A percentile compares a stretch with the other conserved stretches of the same genome.
Conservation (phyloP, 441 rosid species). For the Adansonia gregorii region DNA sequence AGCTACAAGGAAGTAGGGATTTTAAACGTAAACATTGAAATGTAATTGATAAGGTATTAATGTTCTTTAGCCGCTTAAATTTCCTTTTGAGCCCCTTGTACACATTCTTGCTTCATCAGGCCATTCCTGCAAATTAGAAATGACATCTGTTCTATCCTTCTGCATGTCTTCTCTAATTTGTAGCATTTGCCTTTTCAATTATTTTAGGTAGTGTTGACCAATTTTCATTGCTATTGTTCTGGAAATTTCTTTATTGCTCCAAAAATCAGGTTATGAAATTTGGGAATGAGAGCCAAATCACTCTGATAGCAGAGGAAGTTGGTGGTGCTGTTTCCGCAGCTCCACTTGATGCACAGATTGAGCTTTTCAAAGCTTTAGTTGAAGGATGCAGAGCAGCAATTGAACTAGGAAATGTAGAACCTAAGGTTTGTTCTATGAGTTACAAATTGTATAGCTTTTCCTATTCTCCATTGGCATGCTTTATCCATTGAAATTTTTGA, state of each 20-base stretch:
- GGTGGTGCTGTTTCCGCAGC: slow-evolving; percentile 86
- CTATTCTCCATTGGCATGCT: background rate
- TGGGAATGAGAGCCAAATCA: slow-evolving; percentile 81
- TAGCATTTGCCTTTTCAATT: slow-evolving; percentile 1
- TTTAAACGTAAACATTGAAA: background rate
- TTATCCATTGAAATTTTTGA: background rate
- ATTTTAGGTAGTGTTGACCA: background rate
- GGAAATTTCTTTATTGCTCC: background rate
- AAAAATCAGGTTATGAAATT: slow-evolving; percentile 79
- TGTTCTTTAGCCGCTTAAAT: background rate
- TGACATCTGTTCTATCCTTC: background rate
- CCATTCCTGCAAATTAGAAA: background rate
- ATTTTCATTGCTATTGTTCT: background rate
- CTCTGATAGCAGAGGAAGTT: slow-evolving; percentile 73
- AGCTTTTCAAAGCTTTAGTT: slow-evolving; percentile 82
- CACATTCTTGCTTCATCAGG: slow-evolving; percentile 10
- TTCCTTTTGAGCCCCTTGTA: slow-evolving; percentile 6
- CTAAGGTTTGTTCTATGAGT: slow-evolving; percentile 59
- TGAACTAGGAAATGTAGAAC: slow-evolving; percentile 61
- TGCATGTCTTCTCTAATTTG: slow-evolving; percentile 14
- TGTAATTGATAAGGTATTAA: background rate
- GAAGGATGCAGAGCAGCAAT: slow-evolving; percentile 91
- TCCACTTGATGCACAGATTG: slow-evolving; percentile 80
- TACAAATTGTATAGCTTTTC: background rate
- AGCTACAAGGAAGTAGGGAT: background rate